Evolutionary conservation across 2,329 filamentous ascomycete genomes (phyloP), one percentile per base, ranked within the genome.

Genomic region (Diaporthe sp.): DNA sequence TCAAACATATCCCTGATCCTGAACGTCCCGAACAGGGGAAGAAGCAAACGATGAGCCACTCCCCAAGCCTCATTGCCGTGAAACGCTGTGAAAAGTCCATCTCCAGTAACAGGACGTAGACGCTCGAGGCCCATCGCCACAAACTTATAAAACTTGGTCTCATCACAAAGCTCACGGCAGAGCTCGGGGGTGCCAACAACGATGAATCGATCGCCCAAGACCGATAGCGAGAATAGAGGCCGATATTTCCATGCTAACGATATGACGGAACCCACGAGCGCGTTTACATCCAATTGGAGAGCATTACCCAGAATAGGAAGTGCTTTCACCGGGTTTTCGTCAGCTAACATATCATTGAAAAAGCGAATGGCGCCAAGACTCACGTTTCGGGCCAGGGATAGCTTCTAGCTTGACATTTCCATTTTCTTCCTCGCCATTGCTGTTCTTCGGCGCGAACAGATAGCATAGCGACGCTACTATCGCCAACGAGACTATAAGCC

Each of bases 1-100:
- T 87, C 81, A 27, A 91, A 80, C 75, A 76, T 75, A 17, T 69
- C 63, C 35, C 51, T 37, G 47, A 50, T 71, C 30, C 35, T n/a
- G 25, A 59, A 71, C 1, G 63, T 32, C 9, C 63, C 63, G 15
- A 69, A 69, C 2, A 51, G 63, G 7, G 63, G 63, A 10, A 69
- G 42, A 8, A 69, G 39, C 22, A 69, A n/a, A 8, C 63, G 63
- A 51, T 69, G 63, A n/a, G 63, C 63, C 2, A 69, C 39, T 3
- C 30, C 63, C 63, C 63, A 78, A 0, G 76, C 58, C 13, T 53
- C 25, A 4, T 69, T 73, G 32, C 77, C 77, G 6, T 73, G 73
- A 39, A 66, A 47, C 30, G 76, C 47, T 2, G 70, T 56, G 37
- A 78, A 78, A 17, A 78, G 77, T 1, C 77, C 77, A 15, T 71